These are phyloP conservation scores for Papilionanthe hybrid DNA, from an alignment of 116 monocot genomes.

Conservation along the genomic window DNA sequence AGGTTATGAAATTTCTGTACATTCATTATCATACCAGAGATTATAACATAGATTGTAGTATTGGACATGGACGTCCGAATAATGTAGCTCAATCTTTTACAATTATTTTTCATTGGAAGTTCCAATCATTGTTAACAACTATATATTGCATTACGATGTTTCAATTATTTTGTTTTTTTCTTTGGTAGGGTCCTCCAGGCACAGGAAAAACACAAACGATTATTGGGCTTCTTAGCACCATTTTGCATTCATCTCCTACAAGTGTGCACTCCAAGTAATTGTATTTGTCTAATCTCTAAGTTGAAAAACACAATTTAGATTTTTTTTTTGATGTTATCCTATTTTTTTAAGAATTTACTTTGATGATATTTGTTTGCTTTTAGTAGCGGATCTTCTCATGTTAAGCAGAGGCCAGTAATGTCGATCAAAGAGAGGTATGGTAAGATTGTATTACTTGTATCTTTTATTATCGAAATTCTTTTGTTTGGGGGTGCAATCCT, in stretches of 20 bases:
- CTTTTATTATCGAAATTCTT: neutral
- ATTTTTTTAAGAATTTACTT: neutral
- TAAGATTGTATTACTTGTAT: slow-evolving; percentile 12
- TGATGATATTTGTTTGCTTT: neutral
- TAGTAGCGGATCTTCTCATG: slow-evolving; percentile 38
- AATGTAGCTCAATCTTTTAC: slow-evolving; percentile 4
- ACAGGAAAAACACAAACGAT: slow-evolving; percentile 99
- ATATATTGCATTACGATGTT: slow-evolving; percentile 2
- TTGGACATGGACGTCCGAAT: neutral
- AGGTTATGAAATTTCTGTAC: neutral
- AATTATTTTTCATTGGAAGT: neutral
- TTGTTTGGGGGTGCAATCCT: neutral
- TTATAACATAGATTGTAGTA: neutral
- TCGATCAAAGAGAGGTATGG: slow-evolving; percentile 61
- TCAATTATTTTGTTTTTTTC: neutral
- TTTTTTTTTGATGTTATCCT: neutral
- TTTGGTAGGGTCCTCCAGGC: slow-evolving; percentile 90
- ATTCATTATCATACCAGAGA: neutral
- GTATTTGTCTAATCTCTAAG: neutral
- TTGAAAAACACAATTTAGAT: neutral
- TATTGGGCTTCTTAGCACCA: slow-evolving; percentile 89
- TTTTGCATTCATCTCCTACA: slow-evolving; percentile 86
- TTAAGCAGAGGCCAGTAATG: slow-evolving; percentile 27
- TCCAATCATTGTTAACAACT: neutral
- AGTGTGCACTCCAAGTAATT: slow-evolving; percentile 68